These are phyloP conservation scores for Zizania latifolia DNA, from an alignment of 176 grass and related monocot genomes.

Conservation along the genomic window DNA sequence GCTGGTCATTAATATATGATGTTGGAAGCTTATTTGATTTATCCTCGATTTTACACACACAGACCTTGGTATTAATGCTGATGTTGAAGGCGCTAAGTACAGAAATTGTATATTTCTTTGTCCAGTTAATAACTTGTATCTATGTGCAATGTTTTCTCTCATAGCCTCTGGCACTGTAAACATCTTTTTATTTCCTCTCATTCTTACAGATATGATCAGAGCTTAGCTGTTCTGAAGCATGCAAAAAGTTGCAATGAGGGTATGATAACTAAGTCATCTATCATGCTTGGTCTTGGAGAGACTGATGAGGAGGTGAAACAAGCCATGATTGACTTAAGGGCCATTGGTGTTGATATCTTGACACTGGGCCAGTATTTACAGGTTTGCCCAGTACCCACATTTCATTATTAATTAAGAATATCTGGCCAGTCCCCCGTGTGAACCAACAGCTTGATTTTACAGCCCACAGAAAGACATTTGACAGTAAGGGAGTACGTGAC, in stretches of 20 bases:
- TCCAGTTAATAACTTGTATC: background rate
- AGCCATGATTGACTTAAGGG: slow-evolving; percentile 74
- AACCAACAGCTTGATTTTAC: slow-evolving; percentile 41
- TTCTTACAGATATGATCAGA: slow-evolving; percentile 61
- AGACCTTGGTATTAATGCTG: background rate
- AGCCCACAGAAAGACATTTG: slow-evolving; percentile 77
- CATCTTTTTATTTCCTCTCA: background rate
- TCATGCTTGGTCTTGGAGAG: slow-evolving; percentile 94
- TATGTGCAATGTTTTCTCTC: background rate
- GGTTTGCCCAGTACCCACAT: slow-evolving; percentile 23
- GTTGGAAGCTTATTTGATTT: background rate
- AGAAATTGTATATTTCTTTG: slow-evolving; percentile 4
- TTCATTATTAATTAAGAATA: too few species aligned
- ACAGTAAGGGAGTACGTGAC: slow-evolving; percentile 75
- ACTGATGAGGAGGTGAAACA: slow-evolving; percentile 67
- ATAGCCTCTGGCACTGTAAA: background rate
- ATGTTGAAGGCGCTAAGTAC: background rate
- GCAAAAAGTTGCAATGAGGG: slow-evolving; percentile 63
- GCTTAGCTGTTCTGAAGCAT: slow-evolving; percentile 71
- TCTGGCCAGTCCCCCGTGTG: too few species aligned
- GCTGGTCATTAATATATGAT: too few species aligned
- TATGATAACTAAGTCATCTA: slow-evolving; percentile 83
- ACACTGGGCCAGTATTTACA: slow-evolving; percentile 87
- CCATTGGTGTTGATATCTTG: slow-evolving; percentile 71
- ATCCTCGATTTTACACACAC: background rate